Evolutionary conservation across 805 yeast genomes (phyloP).

Genomic region (Cephaloascus albidus): DNA sequence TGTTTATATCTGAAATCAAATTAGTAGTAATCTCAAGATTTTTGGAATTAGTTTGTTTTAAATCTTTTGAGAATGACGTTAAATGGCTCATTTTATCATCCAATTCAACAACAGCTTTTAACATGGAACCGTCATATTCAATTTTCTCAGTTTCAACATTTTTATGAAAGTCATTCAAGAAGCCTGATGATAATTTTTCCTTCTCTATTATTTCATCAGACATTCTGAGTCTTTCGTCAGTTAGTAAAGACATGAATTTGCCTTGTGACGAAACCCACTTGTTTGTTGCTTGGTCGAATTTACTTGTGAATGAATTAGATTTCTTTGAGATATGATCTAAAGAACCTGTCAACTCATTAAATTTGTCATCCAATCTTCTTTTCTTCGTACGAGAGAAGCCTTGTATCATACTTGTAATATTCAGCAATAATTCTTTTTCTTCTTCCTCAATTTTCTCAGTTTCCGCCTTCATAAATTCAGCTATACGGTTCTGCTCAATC

Average conservation of each 20-base stretch:
- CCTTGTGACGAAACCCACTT: not conserved
- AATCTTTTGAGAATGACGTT: not conserved
- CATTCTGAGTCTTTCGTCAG: not conserved
- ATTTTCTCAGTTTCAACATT: not conserved
- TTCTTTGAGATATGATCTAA: not conserved
- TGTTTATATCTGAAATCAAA: not conserved
- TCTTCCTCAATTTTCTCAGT: not conserved
- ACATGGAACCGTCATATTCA: not conserved
- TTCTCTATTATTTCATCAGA: not conserved
- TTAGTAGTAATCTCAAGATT: not conserved
- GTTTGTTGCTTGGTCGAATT: not conserved
- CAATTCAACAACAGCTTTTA: not conserved
- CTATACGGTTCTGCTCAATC: not conserved
- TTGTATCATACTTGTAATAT: not conserved
- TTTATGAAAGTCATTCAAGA: not conserved
- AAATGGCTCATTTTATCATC: not conserved
- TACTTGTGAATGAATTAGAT: not conserved
- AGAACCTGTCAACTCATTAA: not conserved
- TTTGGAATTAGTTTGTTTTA: not conserved
- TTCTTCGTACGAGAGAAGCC: not conserved
- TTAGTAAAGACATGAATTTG: not conserved
- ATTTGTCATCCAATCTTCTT: not conserved
- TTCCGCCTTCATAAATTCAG: not conserved
- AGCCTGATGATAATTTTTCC: not conserved
- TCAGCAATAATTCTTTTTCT: not conserved